Conservation (phyloP, 2,329 filamentous ascomycete species). For the Zymoseptoria tritici region DNA sequence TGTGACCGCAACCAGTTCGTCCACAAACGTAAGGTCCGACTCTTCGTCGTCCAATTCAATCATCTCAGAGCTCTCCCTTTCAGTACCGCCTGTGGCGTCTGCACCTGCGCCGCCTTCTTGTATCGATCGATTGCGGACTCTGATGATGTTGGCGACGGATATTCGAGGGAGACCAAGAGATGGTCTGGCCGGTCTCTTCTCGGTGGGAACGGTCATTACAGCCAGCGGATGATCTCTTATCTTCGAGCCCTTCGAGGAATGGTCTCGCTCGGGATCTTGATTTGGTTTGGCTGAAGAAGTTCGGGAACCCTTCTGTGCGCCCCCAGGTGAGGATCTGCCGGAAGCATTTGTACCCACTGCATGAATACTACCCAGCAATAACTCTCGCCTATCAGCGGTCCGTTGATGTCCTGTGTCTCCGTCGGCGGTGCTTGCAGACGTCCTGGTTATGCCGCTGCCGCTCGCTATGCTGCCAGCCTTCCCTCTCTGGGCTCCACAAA, state of each 20-base stretch:
- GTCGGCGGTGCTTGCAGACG: neutral
- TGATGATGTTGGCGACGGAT: neutral
- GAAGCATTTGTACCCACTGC: neutral
- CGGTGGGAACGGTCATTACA: neutral
- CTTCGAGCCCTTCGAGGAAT: neutral
- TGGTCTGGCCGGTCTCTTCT: neutral
- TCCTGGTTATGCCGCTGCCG: neutral
- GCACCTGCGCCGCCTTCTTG: neutral
- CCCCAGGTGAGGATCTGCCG: neutral
- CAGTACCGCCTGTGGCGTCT: neutral
- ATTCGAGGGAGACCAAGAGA: neutral
- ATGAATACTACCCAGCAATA: neutral
- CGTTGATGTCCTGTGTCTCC: neutral
- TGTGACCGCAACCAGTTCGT: slow-evolving; percentile 30
- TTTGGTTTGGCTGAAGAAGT: neutral
- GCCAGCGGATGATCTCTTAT: neutral
- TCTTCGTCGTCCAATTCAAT: neutral
- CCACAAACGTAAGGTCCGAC: slow-evolving; percentile 30
- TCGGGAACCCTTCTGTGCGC: neutral
- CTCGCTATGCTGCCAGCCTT: neutral
- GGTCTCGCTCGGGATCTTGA: neutral
- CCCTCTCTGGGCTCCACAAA: neutral
- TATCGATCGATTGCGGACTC: neutral
- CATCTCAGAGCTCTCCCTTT: neutral
- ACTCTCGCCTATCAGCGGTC: neutral